Percentiles rank a stretch among this genome's conserved stretches.
phyloP scores from a whole-genome alignment of 176 grass and related monocot genomes.

The Rhynchospora breviuscula region DNA sequence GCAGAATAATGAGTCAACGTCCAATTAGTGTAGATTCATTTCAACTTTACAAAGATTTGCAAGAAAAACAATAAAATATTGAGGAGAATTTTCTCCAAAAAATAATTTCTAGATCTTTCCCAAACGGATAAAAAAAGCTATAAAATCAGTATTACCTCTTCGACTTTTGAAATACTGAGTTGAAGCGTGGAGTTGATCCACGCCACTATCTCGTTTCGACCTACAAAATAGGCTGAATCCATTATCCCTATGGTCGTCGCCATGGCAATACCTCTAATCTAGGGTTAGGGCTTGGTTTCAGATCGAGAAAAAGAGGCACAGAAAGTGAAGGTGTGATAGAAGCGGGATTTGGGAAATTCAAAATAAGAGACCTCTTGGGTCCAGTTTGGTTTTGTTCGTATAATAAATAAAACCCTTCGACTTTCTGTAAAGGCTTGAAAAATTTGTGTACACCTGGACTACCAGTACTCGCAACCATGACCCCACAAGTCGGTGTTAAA shows the following conservation, averaged over 20 bases:
- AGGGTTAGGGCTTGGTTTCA: constrained; percentile 9
- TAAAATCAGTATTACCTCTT: constrained; percentile 48
- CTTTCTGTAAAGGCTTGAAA: neutral
- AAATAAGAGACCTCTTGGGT: constrained; percentile 11
- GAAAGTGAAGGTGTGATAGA: neutral
- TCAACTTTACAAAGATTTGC: neutral
- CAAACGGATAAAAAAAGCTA: neutral
- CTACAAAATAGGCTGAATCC: constrained; percentile 97
- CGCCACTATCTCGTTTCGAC: constrained; percentile 84
- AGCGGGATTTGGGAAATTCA: constrained; percentile 28
- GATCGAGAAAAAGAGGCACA: neutral
- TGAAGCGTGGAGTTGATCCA: constrained; percentile 98
- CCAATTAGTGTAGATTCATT: neutral
- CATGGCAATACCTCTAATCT: constrained; percentile 25
- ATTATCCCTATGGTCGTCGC: constrained; percentile 89
- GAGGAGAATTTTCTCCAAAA: neutral
- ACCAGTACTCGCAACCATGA: neutral
- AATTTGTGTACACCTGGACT: neutral
- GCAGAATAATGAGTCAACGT: neutral
- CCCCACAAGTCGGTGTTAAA: neutral
- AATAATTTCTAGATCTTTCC: neutral
- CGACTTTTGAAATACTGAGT: constrained; percentile 86
- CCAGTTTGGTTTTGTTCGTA: constrained; percentile 1
- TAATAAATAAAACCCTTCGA: neutral
- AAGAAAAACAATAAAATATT: neutral